Base-by-base conservation (phyloP, 352 stramenopile genomes). In the Pythium periplocum region DNA sequence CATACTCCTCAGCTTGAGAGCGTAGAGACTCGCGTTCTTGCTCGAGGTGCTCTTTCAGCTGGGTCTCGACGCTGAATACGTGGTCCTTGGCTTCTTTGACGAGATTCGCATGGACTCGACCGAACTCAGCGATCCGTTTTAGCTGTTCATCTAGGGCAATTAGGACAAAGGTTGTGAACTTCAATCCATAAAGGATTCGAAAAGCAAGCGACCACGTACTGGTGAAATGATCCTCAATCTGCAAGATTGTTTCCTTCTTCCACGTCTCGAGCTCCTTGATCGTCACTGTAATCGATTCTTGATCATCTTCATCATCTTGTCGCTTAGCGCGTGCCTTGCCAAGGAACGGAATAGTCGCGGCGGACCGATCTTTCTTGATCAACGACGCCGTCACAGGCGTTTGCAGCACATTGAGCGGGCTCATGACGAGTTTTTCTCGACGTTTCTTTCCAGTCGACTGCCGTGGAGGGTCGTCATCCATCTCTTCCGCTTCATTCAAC, bases 81-180 rank as follows among this genome's bases (percentile, higher is more conserved):
- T 85, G 81, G 51, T 85, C 62, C 47, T 78, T 86, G 3, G 80
- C 77, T 55, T 90, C 77, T 30, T 80, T 71, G 36, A 88, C 52
- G 7, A 90, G 60, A 41, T 63, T 86, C 3, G 73, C 75, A 57
- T 87, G 77, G 10, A 86, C 77, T 35, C 80, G 76, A 33, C 80
- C 80, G 53, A 90, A 90, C 53, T 90, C 80, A 1, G 75, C 71
- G 51, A 90, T 90, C 37, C 80, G 72, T 62, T 88, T 90, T 17
- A 90, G 58, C 57, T 90, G 80, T 42, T 90, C 75, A 52, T 86
- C 80, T 90, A 41, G 8, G 33, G 0, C 7, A 59, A 36, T 6
- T 4, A 31, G 17, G 11, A 44, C 32, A 53, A 36, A 66, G 30
- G 42, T 30, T 3, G 34, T 31, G 48, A 38, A 11, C 4, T 47